Base-by-base conservation (phyloP, 768 basidiomycete species). In the Auriscalpium microsporum region DNA sequence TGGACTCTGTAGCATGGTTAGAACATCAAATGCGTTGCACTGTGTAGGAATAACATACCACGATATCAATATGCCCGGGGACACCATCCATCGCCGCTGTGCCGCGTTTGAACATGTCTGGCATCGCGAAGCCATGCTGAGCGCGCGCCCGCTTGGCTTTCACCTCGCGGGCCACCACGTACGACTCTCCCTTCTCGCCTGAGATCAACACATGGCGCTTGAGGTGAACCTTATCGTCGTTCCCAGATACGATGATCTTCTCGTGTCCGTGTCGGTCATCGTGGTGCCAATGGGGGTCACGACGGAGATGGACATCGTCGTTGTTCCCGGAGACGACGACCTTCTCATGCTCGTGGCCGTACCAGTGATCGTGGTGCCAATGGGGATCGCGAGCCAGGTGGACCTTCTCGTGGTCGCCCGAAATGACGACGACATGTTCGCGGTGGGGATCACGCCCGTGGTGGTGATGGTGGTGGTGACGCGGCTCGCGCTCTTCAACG, bases 41-140 rank as follows among this genome's bases (percentile, higher is more conserved):
- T 23, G 33, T 4, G 34, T 38, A 48, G 10, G 11, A 42, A 42
- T 42, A 17, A 69, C 75, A 51, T 57, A 75, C 82, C 71, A 79
- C 67, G 56, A 84, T 75, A 58, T 78, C 73, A 48, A 83, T 67
- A 3, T 55, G 69, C 4, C 83, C 81, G 8, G 70, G 64, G 8
- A 69, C 72, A 2, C 69, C 68, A 13, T 52, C 53, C 11, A 44
- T 45, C 34, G 40, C 8, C 44, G 33, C 58, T 53, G 23, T 55
- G 55, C 45, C 53, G 45, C 60, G 55, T 46, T 38, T 56, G 21
- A 36, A 23, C 45, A 51, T 23, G 14, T 45, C 36, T 14, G 47
- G 13, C 19, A 13, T 19, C 23, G 53, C 47, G 28, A 57, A 56
- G 33, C 58, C 48, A 44, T 64, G 60, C 42, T 53, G 44, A 37